Evolutionary conservation across 1,139 yeast genomes (phyloP), one percentile per base, ranked within the genome.

Genomic region (Blastobotrys proliferans): DNA sequence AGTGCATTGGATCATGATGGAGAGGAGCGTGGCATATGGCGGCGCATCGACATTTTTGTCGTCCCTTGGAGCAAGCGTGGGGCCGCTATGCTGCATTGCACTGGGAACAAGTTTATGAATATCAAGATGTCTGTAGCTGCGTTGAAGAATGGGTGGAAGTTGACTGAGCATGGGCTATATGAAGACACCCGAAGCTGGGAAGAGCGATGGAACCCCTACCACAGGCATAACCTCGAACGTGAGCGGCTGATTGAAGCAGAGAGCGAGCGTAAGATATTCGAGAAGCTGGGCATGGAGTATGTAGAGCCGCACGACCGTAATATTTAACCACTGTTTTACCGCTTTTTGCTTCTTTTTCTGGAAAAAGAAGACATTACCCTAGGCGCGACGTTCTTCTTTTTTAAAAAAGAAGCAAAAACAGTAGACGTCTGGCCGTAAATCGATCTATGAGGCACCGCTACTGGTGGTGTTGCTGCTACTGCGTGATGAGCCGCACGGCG

Each of bases 21-120:
- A n/a, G n/a, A n/a, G n/a, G n/a, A n/a, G n/a, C n/a, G n/a, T n/a
- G n/a, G n/a, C n/a, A 61, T 60, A 4, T 76, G 81, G 63, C 66
- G 85, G 17, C 63, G 85, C 40, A 63, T 80, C 46, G 86, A 80
- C 55, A 68, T 80, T 35, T 60, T 80, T 29, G 57, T 70, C 10
- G 76, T 76, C 21, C 76, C 73, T 11, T 72, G 76, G 69, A 53
- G 61, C 1, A 72, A 73, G 44, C 52, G 70, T 11, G 86, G 84
- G 0, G 76, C 81, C 0, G 67, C 76, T 0, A 55, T 72, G 53
- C 56, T 79, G 14, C 79, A 80, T 54, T 80, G 75, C 45, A 77
- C 80, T 0, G 86, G 86, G 0, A 74, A 77, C 48, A 73, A 70
- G 41, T 67, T 70, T 25, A 77, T 78, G 56, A 80, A 79, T 55